Evolutionary conservation across 805 yeast genomes (phyloP), one percentile per base, ranked within the genome.

Genomic region (Candida easanensis): DNA sequence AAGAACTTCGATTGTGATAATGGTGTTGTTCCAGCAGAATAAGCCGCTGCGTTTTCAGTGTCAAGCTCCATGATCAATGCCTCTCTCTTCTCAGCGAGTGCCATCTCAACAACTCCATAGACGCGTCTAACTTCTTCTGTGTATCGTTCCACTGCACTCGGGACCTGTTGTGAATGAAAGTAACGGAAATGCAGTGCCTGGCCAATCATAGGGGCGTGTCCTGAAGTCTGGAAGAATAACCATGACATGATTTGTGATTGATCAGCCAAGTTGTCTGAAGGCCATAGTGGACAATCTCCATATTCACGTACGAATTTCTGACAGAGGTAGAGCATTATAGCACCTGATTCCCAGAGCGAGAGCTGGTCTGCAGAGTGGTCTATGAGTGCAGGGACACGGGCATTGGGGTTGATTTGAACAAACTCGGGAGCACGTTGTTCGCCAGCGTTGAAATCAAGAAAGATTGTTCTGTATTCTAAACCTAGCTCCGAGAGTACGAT

Each of bases 191-290:
- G 97, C 54, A 91, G 73, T 8, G 97, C 97, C 65, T 90, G 97
- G 16, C 97, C 97, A 55, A 90, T 86, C 96, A 90, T 90, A n/a
- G 97, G 97, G 0, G 97, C 96, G 62, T 89, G 97, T 6, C 98
- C 97, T 4, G 95, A 84, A 3, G 97, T 88, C 66, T 90, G 98
- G 71, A 90, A 90, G 59, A 88, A 90, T 30, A 91, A 71, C 97
- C 97, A 90, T 6, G 89, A 79, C 47, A 80, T 75, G 45, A 90
- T 88, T 61, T 84, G 91, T 3, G 90, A 74, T 67, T 88, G 96
- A 51, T 88, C 96, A 13, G 78, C 71, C 10, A 49, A 14, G 41
- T 84, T 61, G 58, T 83, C 84, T 41, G 79, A 82, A 4, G 95
- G 80, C 88, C 95, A 91, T 41, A 88, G 74, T 9, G 86, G 72